Base-by-base conservation (phyloP, 2,329 filamentous ascomycete genomes). In the Pseudopithomyces maydicus region DNA sequence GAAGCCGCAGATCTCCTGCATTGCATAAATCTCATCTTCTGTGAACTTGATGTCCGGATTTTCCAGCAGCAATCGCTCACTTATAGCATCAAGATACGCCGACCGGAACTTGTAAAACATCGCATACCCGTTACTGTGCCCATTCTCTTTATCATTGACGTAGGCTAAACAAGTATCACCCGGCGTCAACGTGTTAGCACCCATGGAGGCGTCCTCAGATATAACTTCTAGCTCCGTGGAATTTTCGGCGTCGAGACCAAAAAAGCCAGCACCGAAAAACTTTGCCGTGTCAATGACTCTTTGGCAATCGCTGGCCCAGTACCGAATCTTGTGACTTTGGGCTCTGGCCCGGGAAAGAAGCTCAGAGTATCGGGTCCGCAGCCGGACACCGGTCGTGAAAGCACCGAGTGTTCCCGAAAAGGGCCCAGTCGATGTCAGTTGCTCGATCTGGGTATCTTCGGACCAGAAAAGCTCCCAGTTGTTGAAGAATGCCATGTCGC, bases 1-100 rank as follows among this genome's bases (percentile, higher is more conserved):
- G 60, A 86, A 87, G 1, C 82, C 84, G 65, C 84, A 87, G 75
- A 86, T 81, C 62, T 86, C 83, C 67, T 86, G 84, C 84, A 87
- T 86, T 56, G 80, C 77, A 63, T 81, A 87, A 36, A 86, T 69
- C 52, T 86, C 83, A 2, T 74, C 64, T 44, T 79, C 74, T 0
- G 71, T 75, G 54, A 84, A 78, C 14, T 65, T 50, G 38, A 84
- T 72, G 1, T 70, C 74, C 2, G 79, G 73, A 32, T 78, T 79
- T n/a, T 80, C 72, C 6, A 76, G 59, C 1, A 66, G 63, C 4
- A 86, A 69, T 19, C 83, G 76, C 14, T 75, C 56, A 35, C 77
- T 74, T 41, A 85, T 82, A 14, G 74, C 62, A 0, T 74, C 72
- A 17, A 84, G 74, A 60, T 86, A 86, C 0, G 74, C 75, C 2